Base-by-base conservation (phyloP, 768 basidiomycete genomes). In the Termitomyces sp. region DNA sequence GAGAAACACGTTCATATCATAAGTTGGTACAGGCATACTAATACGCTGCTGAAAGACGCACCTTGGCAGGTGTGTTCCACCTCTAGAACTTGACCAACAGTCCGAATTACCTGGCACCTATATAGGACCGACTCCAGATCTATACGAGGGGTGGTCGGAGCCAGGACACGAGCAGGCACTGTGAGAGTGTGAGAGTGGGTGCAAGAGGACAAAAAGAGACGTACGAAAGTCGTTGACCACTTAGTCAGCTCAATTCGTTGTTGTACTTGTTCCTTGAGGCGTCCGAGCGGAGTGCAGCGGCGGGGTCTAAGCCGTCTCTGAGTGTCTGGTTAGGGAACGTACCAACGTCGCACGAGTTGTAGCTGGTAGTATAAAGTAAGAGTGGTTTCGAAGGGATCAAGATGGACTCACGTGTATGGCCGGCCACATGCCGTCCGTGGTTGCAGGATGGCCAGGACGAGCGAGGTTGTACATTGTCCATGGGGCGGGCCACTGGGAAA, bases 381-480 rank as follows among this genome's bases (percentile, higher is more conserved):
- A n/a, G n/a, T n/a, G n/a, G n/a, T n/a, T n/a, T n/a, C n/a, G n/a
- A n/a, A n/a, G n/a, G n/a, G n/a, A 27, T 27, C 27, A 27, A 33
- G 39, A 51, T n/a, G 18, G 13, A 74, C 82, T 60, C 71, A 87
- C 72, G 90, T 86, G 72, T 92, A 93, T 2, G 91, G 91, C 89
- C 91, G 91, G 91, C 89, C 91, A 91, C 58, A 80, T 79, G 4
- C 93, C 93, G 51, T 94, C 91, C 0, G 88, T 88, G 1, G 89
- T 85, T 0, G 86, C 90, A 5, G 83, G 75, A 69, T 89, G 94
- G 6, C 93, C 93, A 0, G 93, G 84, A 41, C 93, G 75, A 1
- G 85, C 93, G 4, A 95, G 79, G 68, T 95, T 96, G 3, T 92
- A 92, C 86, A 90, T 89, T 22, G 89, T 91, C 93, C 92, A 94